Conservation (phyloP, 805 yeast genomes). For the Starmera quercuum region DNA sequence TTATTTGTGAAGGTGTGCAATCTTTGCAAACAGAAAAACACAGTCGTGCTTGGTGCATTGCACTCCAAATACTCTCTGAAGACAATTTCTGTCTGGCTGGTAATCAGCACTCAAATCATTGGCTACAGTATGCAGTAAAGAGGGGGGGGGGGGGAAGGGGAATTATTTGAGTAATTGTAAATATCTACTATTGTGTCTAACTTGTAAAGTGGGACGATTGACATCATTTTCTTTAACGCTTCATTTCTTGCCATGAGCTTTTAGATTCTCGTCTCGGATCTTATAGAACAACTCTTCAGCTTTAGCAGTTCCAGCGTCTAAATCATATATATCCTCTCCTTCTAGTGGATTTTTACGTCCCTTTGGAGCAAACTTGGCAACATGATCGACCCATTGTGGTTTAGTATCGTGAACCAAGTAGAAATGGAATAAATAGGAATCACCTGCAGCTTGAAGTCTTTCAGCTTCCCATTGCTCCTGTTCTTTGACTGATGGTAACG, state of each 20-base stretch:
- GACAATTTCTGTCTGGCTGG: too few relatives aligned
- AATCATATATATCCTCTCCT: slow-evolving; percentile 7
- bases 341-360: slow-evolving; percentile 24
- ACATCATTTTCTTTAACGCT: too few relatives aligned
- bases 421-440: slow-evolving; percentile 23
- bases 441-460: slow-evolving; percentile 17
- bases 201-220: too few relatives aligned
- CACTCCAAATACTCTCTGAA: too few relatives aligned
- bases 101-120: too few relatives aligned
- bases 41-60: too few relatives aligned
- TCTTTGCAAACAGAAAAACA: too few relatives aligned
- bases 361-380: slow-evolving; percentile 18
- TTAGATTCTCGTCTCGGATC: slow-evolving; percentile 4
- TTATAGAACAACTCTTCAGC: slow-evolving; percentile 22
- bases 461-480: slow-evolving; percentile 28
- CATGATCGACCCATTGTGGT: slow-evolving; percentile 19
- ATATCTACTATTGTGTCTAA: too few relatives aligned
- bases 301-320: slow-evolving; percentile 1
- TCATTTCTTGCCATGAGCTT: slow-evolving; percentile 1
- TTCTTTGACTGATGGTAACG: slow-evolving; percentile 31
- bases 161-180: too few relatives aligned
- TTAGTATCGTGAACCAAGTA: slow-evolving; percentile 20
- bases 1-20: too few relatives aligned
- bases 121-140: too few relatives aligned
- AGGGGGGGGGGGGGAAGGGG: too few relatives aligned